Base-by-base conservation (phyloP, 2,329 filamentous ascomycete genomes). In the Colletotrichum plurivorum region DNA sequence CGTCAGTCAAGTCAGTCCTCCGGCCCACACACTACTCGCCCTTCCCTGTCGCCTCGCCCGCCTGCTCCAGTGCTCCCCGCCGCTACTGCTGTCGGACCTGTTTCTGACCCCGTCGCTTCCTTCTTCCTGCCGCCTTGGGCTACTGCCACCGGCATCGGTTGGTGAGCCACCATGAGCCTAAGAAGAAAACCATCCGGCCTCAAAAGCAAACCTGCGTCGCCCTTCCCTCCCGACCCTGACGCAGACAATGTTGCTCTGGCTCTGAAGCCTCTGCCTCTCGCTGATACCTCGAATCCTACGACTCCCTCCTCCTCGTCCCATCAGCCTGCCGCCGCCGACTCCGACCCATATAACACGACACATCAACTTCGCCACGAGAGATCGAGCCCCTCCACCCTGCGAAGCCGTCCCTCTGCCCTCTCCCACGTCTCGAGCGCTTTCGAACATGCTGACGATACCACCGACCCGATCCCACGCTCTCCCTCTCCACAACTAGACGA, bases 361-460 rank as follows among this genome's bases (percentile, higher is more conserved):
- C 66, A 36, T 41, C 63, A 57, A 36, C 31, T 36, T 57, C 52
- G 41, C 46, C 31, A 41, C 31, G 16, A 58, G 20, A 27, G 31
- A 41, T 67, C 67, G 45, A 43, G 27, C 45, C 63, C 51, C 25
- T 58, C 61, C 41, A 66, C 56, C 13, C 31, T 67, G 20, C 57
- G 63, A 63, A 61, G 55, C 45, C 63, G 63, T 43, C 57, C 63
- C n/a, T 67, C 63, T 18, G 9, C 36, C 56, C 18, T 70, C 39
- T 70, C 65, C 6, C 46, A 43, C 61, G 31, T 45, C 10, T 63
- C 66, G 27, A 69, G 39, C 52, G 52, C 25, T 20, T 36, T 43
- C 64, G 64, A 72, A 71, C 57, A 72, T 72, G 70, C 46, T 72
- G 69, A 63, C 60, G 64, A 71, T 63, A 70, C 61, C 15, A 25